Evolutionary conservation across 78 protist genomes (phyloP).

Genomic region (Dictyostelium firmibasis): DNA sequence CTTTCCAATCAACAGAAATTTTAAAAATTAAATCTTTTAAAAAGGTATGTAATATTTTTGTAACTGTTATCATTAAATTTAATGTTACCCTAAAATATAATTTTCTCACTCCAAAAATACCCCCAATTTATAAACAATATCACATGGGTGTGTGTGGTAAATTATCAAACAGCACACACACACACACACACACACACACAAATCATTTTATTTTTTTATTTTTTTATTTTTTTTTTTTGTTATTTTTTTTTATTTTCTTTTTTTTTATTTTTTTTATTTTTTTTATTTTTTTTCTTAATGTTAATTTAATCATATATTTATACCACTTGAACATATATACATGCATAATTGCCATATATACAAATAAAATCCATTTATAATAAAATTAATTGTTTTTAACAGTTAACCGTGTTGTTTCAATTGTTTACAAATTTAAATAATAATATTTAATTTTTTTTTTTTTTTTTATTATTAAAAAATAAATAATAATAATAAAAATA

Average conservation of each 20-base stretch:
- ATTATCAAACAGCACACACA: neutral
- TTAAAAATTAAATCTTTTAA: neutral
- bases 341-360: neutral
- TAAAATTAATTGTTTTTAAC: neutral
- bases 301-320: neutral
- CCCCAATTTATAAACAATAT: neutral
- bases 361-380: neutral
- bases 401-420: neutral
- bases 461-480: neutral
- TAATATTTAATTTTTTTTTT: neutral
- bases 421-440: neutral
- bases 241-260: neutral
- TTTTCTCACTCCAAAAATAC: neutral
- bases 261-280: neutral
- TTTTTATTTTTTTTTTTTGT: neutral
- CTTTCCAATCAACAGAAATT: neutral
- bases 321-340: neutral
- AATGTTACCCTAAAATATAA: neutral
- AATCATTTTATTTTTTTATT: neutral
- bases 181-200: neutral
- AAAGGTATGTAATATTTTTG: neutral
- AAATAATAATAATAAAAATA: neutral
- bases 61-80: neutral
- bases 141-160: neutral
- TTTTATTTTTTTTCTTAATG: neutral